Conservation (phyloP, 768 basidiomycete genomes). For the Leccinum arenicola region DNA sequence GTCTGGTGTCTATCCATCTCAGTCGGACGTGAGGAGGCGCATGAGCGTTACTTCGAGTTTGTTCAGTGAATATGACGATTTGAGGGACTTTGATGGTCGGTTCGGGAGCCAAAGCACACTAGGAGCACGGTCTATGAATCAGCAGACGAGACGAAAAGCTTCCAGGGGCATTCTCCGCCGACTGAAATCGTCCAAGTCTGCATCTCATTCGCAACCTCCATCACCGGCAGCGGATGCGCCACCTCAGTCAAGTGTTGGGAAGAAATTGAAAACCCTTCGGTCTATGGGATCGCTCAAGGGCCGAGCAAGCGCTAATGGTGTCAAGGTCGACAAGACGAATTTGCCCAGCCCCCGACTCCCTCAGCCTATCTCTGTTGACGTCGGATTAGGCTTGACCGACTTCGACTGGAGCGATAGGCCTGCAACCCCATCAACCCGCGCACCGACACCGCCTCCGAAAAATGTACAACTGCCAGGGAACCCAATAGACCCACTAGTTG, state of each 20-base stretch:
- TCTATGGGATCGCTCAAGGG: slow-evolving; percentile 81
- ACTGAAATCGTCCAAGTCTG: slow-evolving; percentile 46
- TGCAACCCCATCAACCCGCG: slow-evolving; percentile 9
- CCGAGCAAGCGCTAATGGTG: slow-evolving; percentile 30
- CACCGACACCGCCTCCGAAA: slow-evolving; percentile 20
- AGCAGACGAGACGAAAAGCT: slow-evolving; percentile 51
- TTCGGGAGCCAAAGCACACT: slow-evolving; percentile 81
- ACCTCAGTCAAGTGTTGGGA: slow-evolving; percentile 35
- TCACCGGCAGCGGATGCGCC: slow-evolving; percentile 40
- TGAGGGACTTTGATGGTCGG: slow-evolving; percentile 82
- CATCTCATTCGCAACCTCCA: slow-evolving; percentile 45
- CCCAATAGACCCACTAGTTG: slow-evolving; percentile 12
- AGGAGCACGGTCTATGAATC: slow-evolving; percentile 40
- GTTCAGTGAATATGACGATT: slow-evolving; percentile 86
- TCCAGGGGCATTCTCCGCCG: slow-evolving; percentile 68
- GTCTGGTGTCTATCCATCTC: slow-evolving; percentile 27
- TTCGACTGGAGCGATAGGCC: slow-evolving; percentile 46
- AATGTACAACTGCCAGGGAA: slow-evolving; percentile 18
- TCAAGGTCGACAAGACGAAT: slow-evolving; percentile 36
- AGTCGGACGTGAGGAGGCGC: slow-evolving; percentile 46
- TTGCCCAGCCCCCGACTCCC: slow-evolving; percentile 52
- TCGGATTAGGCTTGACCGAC: slow-evolving; percentile 55
- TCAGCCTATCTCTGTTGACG: slow-evolving; percentile 50
- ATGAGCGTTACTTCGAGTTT: slow-evolving; percentile 70
- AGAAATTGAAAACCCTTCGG: slow-evolving; percentile 67